Evolutionary conservation across 2,329 filamentous ascomycete species (phyloP).

Genomic region (Graphiopsis chlorocephala): DNA sequence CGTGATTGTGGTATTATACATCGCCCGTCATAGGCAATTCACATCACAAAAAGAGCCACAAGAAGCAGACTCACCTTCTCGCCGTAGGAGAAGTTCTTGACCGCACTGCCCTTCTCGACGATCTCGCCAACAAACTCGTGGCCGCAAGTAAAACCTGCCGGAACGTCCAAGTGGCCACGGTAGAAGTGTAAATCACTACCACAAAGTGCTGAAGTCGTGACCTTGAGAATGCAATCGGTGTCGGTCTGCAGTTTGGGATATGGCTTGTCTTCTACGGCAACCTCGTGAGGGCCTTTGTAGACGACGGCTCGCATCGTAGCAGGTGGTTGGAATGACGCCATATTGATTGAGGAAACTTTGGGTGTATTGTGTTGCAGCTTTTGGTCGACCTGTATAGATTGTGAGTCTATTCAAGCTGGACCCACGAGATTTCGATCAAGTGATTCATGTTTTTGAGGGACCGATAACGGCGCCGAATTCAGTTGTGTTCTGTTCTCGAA

Average conservation of each 20-base stretch:
- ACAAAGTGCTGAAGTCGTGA: constrained; percentile 79
- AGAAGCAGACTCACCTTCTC: constrained; percentile 47
- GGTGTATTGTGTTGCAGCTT: background rate
- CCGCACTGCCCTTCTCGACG: constrained; percentile 62
- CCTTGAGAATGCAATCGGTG: constrained; percentile 78
- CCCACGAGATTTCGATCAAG: background rate
- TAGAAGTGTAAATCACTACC: constrained; percentile 87
- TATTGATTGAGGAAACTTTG: background rate
- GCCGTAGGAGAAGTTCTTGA: constrained; percentile 67
- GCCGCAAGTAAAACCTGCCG: constrained; percentile 62
- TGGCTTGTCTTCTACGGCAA: constrained; percentile 69
- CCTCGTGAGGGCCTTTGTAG: constrained; percentile 72
- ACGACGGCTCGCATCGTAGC: constrained; percentile 82
- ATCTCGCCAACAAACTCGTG: constrained; percentile 85
- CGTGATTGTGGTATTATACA: background rate
- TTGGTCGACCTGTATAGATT: background rate
- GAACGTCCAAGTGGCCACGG: constrained; percentile 72
- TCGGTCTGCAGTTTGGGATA: constrained; percentile 70
- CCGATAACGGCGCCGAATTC: background rate
- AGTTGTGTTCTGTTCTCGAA: background rate
- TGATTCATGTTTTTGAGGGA: background rate
- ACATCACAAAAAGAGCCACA: constrained; percentile 34
- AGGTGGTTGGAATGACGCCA: constrained; percentile 21
- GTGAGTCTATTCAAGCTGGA: background rate
- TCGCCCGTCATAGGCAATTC: background rate